Evolutionary conservation across 257 asterid species (phyloP), one percentile per base, ranked within the genome.

Genomic region (Solanum appendiculatum): DNA sequence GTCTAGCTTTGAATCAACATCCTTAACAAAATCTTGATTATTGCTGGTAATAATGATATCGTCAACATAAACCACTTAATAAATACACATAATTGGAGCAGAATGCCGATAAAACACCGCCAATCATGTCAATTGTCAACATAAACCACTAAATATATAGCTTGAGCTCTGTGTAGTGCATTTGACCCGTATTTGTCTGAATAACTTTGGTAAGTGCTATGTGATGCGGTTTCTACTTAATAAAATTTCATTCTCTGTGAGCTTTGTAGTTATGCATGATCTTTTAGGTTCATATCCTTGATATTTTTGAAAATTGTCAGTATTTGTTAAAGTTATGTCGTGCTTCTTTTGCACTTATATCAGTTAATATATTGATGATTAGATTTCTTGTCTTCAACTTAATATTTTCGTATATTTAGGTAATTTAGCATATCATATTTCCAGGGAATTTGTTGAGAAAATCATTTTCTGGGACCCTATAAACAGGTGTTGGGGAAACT

Each of bases 401-500:
- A 48, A 86, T 56, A 37, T 36, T 86, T 70, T 44, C 4, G 29
- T n/a, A 68, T n/a, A 40, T 56, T 21, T 85, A 39, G 51, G 87
- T 20, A 33, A 25, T 85, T 44, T 68, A 68, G 39, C 33, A 46
- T 85, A 48, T 58, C 5, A 46, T 46, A 85, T 70, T 64, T 69
- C 81, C 82, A 68, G 54, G 78, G 81, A 33, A 37, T 42, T 56
- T 69, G 44, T 44, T 44, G 42, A 29, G 82, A 36, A 60, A 68
- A 20, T 85, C 64, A 85, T 85, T 36, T 68, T 69, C 33, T 40
- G 68, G 42, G 64, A 73, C 27, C 51, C 54, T 68, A 27, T 85
- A 54, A 74, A 85, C 89, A 95, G 99, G 92, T 89, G 87, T 92
- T 31, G 98, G 98, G 89, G 95, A 95, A 87, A 95, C 91, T 85